Conservation (phyloP, 306 rosid genomes). For the Hippophae gyantsensis region DNA sequence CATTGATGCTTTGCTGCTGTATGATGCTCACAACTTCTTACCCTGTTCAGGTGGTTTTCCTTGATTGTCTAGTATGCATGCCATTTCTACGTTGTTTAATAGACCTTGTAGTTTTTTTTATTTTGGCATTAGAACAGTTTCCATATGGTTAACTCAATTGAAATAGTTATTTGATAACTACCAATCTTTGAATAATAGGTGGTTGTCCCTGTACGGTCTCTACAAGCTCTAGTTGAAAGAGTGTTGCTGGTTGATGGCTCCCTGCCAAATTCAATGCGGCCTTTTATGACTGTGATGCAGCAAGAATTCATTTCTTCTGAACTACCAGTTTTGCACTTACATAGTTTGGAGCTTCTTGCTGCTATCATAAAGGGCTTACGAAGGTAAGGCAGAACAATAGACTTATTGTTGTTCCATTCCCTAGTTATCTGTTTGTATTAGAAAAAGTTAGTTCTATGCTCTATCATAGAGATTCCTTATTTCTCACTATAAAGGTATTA, state of each 20-base stretch:
- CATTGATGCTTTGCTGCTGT: slow-evolving; percentile 61
- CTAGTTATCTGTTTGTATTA: no score
- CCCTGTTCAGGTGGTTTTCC: slow-evolving; percentile 56
- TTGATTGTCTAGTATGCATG: slow-evolving; percentile 5
- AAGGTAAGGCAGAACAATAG: slow-evolving; percentile 34
- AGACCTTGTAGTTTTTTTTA: neutral
- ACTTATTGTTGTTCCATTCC: no score
- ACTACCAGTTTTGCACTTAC: slow-evolving; percentile 71
- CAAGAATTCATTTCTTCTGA: slow-evolving; percentile 75
- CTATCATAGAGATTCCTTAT: no score
- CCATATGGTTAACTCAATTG: neutral
- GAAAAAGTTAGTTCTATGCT: no score
- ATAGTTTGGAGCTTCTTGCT: slow-evolving; percentile 59
- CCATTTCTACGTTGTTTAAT: neutral
- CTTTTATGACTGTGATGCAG: slow-evolving; percentile 61
- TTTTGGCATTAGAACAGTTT: neutral
- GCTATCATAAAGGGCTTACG: slow-evolving; percentile 55
- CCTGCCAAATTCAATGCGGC: slow-evolving; percentile 43
- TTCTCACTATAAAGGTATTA: no score
- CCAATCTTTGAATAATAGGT: slow-evolving; percentile 37
- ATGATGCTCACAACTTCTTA: slow-evolving; percentile 62
- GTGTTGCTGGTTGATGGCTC: slow-evolving; percentile 70
- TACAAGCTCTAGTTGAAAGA: slow-evolving; percentile 62
- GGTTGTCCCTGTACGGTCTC: slow-evolving; percentile 48
- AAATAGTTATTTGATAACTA: neutral